These are phyloP conservation scores for Zostera marina DNA, from an alignment of 116 monocot species.

Conservation along the genomic window DNA sequence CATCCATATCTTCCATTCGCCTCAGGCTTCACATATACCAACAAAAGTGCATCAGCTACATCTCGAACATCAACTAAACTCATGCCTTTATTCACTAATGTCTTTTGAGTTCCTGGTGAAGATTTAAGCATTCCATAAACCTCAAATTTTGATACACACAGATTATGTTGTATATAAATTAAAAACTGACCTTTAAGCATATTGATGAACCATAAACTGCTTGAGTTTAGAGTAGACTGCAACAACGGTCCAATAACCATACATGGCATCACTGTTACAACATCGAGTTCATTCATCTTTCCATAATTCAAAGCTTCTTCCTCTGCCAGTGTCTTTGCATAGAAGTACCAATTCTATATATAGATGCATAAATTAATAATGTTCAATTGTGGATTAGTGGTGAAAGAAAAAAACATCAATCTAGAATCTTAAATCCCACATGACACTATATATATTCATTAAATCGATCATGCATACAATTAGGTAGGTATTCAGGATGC, in stretches of 20 bases:
- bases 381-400: not conserved
- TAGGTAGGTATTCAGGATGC: no score
- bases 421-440: no score
- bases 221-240: constrained; percentile 48
- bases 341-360: constrained; percentile 50
- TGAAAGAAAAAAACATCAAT: not conserved
- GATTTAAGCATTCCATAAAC: not conserved
- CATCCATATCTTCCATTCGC: constrained; percentile 33
- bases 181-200: constrained; percentile 30
- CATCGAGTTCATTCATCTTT: constrained; percentile 25
- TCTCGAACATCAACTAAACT: constrained; percentile 27
- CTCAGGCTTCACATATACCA: constrained; percentile 22
- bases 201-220: constrained; percentile 29
- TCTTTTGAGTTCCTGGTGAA: constrained; percentile 4
- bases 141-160: not conserved
- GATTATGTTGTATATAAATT: not conserved
- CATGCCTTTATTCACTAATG: not conserved
- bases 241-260: constrained; percentile 40
- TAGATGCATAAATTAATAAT: not conserved
- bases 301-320: constrained; percentile 34
- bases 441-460: no score
- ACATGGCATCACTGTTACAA: constrained; percentile 43
- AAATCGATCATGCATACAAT: no score
- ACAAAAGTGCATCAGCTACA: constrained; percentile 22
- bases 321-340: constrained; percentile 66